phyloP scores from a whole-genome alignment of 192 early-diverging fungal genomes.

The Coemansia sp. region DNA sequence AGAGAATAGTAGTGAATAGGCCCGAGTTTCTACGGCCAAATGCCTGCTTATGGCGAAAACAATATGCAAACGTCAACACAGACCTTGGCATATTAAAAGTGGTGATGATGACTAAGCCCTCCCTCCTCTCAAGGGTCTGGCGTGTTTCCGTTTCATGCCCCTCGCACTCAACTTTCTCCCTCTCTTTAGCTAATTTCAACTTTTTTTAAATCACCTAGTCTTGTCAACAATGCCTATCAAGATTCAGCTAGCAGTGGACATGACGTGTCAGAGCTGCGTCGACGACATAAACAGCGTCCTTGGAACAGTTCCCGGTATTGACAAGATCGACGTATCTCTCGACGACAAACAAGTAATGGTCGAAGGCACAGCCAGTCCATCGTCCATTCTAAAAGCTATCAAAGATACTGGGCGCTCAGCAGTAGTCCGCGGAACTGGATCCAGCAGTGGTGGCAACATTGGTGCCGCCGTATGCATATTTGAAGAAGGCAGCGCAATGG shows the following conservation, averaged over 20 bases:
- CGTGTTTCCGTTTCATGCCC: not conserved
- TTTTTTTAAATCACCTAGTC: not conserved
- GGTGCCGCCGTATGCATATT: conserved; percentile 93
- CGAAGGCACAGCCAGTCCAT: conserved; percentile 61
- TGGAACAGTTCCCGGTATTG: conserved; percentile 58
- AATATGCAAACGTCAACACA: not conserved
- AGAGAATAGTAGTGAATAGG: not conserved
- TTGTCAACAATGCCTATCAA: conserved; percentile 36
- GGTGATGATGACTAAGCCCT: not conserved
- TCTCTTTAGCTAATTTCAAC: not conserved
- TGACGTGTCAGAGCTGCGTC: conserved; percentile 83
- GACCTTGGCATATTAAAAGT: not conserved
- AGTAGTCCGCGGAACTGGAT: conserved; percentile 78
- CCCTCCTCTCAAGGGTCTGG: not conserved
- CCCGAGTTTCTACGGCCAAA: not conserved
- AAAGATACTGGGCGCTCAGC: conserved; percentile 74
- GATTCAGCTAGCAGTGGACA: conserved; percentile 85
- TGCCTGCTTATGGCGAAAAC: not conserved
- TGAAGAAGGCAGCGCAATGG: conserved; percentile 59
- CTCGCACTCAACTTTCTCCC: no score
- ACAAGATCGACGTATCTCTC: conserved; percentile 67
- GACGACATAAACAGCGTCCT: conserved; percentile 67
- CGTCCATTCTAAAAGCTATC: conserved; percentile 63
- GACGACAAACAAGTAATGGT: conserved; percentile 74
- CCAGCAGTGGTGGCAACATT: conserved; percentile 59